A percentile compares a stretch with the other conserved stretches of the same genome.
Conservation (phyloP, 371 early-diverging fungal genomes). For the Ordospora pajunii region DNA sequence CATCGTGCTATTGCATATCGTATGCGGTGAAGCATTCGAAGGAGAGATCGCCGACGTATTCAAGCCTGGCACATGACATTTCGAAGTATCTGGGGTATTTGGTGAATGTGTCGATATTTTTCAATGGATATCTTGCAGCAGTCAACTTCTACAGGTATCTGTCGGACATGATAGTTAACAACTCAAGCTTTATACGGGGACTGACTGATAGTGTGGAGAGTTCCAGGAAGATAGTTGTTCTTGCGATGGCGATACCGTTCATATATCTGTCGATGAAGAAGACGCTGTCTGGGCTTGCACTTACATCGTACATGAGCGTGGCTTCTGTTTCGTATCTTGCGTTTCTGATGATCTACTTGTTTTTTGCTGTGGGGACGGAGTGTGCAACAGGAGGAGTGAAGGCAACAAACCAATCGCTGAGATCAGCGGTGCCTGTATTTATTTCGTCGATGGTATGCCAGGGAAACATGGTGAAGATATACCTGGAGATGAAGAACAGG, state of each 20-base stretch:
- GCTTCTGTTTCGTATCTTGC: slow-evolving; percentile 17
- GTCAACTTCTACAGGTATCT: slow-evolving; percentile 32
- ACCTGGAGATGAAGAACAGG: slow-evolving; percentile 31
- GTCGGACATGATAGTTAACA: slow-evolving; percentile 2
- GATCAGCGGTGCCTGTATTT: slow-evolving; percentile 27
- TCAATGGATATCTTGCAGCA: slow-evolving; percentile 26
- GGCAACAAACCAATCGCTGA: background rate
- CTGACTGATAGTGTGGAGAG: background rate
- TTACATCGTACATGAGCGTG: background rate
- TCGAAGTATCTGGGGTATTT: background rate
- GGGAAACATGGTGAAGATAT: slow-evolving; percentile 52
- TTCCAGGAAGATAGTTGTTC: slow-evolving; percentile 1
- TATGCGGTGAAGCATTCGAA: background rate
- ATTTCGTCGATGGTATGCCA: slow-evolving; percentile 56
- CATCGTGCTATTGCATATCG: background rate
- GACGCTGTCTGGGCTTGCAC: background rate
- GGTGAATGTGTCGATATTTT: slow-evolving; percentile 21
- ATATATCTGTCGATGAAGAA: slow-evolving; percentile 26
- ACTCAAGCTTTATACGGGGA: background rate
- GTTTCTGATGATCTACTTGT: slow-evolving; percentile 24
- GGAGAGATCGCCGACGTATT: background rate
- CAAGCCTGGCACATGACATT: background rate
- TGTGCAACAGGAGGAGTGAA: background rate
- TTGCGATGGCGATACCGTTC: background rate
- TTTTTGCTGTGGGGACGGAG: background rate